These are phyloP conservation scores for Lecanicillium sp. DNA, from an alignment of 2,329 filamentous ascomycete species.

Conservation along the genomic window DNA sequence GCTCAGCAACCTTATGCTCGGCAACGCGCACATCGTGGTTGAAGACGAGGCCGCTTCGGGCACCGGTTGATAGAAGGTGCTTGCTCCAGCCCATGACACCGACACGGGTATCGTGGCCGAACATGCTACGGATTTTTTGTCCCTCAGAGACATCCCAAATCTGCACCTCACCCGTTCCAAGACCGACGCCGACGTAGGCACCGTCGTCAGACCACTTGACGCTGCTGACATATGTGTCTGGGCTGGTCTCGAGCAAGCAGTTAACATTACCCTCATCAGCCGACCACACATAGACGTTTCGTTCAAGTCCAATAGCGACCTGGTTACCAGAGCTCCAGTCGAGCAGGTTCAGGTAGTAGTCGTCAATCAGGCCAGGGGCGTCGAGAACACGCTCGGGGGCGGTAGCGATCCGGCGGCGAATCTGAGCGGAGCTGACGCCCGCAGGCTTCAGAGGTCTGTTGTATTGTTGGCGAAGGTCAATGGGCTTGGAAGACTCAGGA, in stretches of 20 bases:
- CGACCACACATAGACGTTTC: conserved; percentile 97
- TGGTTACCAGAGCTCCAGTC: conserved; percentile 99
- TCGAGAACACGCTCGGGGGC: conserved; percentile 94
- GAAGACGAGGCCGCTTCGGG: conserved; percentile 89
- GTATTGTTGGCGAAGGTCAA: conserved; percentile 95
- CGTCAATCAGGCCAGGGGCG: conserved; percentile 90
- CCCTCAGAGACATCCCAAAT: conserved; percentile 98
- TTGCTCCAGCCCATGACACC: conserved; percentile 99
- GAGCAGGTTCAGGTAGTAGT: conserved; percentile 97
- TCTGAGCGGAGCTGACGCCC: conserved; percentile 70
- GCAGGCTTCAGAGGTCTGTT: conserved; percentile 87
- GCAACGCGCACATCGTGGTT: conserved; percentile 98
- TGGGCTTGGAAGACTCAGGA: conserved; percentile 97
- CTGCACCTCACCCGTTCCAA: conserved; percentile 93
- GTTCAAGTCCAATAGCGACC: conserved; percentile 94
- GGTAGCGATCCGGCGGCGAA: conserved; percentile 85
- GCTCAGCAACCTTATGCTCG: conserved; percentile 96
- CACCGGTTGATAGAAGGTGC: conserved; percentile 91
- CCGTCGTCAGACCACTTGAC: conserved; percentile 99
- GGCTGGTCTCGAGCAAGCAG: conserved; percentile 78
- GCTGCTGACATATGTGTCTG: conserved; percentile 94
- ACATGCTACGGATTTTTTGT: conserved; percentile 96
- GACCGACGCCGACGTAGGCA: conserved; percentile 90
- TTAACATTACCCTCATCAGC: conserved; percentile 86
- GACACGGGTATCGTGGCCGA: conserved; percentile 92